A percentile compares a stretch with the other conserved stretches of the same genome.
Evolutionary conservation across 345 rosid genomes (phyloP).

Genomic region (Turritis glabra): DNA sequence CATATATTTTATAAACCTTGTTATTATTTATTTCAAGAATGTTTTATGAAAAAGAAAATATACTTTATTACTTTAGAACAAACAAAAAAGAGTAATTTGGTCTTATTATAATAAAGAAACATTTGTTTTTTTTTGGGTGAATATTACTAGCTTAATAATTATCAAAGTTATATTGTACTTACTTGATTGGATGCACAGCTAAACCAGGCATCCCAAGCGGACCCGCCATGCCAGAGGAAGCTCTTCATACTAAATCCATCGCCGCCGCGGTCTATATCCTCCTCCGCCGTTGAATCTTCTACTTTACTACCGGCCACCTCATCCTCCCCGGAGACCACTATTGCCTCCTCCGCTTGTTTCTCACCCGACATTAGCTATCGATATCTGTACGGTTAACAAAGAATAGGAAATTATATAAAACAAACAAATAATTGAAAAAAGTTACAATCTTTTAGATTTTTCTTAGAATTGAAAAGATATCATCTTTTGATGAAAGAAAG

Average conservation of each 20-base stretch:
- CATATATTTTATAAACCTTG: background rate
- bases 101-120: slow-evolving; percentile 23
- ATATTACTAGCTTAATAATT: no score
- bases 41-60: background rate
- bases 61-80: no score
- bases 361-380: slow-evolving; percentile 59
- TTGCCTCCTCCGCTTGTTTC: slow-evolving; percentile 94
- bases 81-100: slow-evolving; percentile 43
- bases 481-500: background rate
- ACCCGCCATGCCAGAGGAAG: slow-evolving; percentile 95
- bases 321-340: slow-evolving; percentile 54
- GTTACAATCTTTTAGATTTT: background rate
- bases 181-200: slow-evolving; percentile 98
- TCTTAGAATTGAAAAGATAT: background rate
- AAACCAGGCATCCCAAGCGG: slow-evolving; percentile 99
- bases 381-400: background rate
- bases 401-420: background rate
- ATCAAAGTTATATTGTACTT: slow-evolving; percentile 13
- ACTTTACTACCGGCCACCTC: slow-evolving; percentile 38
- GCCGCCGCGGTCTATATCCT: slow-evolving; percentile 8
- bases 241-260: slow-evolving; percentile 58
- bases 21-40: background rate
- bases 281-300: slow-evolving; percentile 34
- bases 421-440: background rate
- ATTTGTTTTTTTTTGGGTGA: slow-evolving; percentile 13